Base-by-base conservation (phyloP, 495 filamentous ascomycete species). In the Corynascus novoguineensis region DNA sequence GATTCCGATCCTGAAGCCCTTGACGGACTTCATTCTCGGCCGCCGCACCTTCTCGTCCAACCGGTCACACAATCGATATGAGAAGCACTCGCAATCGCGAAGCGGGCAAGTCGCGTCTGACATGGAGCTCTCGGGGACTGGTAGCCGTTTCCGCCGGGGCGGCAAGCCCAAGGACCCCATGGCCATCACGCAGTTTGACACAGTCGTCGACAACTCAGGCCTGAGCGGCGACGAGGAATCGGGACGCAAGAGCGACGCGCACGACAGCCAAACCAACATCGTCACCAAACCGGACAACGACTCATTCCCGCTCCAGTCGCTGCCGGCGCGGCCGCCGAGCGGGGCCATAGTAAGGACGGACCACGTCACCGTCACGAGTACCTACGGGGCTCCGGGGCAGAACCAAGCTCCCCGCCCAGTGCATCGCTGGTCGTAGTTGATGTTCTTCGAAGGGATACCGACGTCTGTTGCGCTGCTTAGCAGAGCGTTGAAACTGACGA, bases 1-100 rank as follows among this genome's bases (percentile, higher is more conserved):
- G 60, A 75, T 81, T 25, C 47, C 77, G 7, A 68, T 77, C 42
- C 65, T 80, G 2, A 60, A 70, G 28, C 78, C 78, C 0, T 51
- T 81, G 0, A 58, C 70, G 55, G 73, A 79, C 28, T 29, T 72
- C 5, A 32, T 70, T 8, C 60, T 65, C 5, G 65, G 67, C 32
- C 35, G 40, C 25, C 22, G 40, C 28, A 17, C 35, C 17, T 44
- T 28, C 32, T 25, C 21, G 21, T 44, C 41, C 21, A 12, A 44
- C 21, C 9, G 25, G 27, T 31, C 25, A 5, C 2, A 21, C 37
- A 4, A 17, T 1, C 15, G 10, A 9, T 41, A 41, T 8, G n/a
- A 41, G 21, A 41, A 41, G 17, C 21, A 41, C 17, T 15, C 5
- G 5, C 37, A 4, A 7, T 41, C 37, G 37, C 37, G 37, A 15